phyloP scores from a whole-genome alignment of 108 stramenopile genomes.

The Fragilaria crotonensis region DNA sequence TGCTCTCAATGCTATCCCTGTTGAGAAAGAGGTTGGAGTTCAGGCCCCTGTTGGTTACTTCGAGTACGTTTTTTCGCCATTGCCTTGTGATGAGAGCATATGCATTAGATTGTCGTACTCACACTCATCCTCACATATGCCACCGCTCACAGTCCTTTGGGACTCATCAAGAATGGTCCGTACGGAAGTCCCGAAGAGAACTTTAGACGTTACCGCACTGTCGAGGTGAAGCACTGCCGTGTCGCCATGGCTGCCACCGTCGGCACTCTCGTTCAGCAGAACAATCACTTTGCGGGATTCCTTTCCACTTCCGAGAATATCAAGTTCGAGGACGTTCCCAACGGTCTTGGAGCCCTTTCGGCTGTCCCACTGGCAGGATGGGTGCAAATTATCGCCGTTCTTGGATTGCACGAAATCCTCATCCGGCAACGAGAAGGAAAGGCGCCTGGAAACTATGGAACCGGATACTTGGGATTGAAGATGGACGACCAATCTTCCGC shows the following conservation, averaged over 20 bases:
- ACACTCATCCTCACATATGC: too few species aligned
- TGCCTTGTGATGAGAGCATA: background rate
- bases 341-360: slow-evolving; percentile 63
- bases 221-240: slow-evolving; percentile 37
- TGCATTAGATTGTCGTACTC: background rate
- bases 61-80: slow-evolving; percentile 9
- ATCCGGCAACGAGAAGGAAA: slow-evolving; percentile 17
- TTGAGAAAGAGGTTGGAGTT: slow-evolving; percentile 7
- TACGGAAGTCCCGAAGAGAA: slow-evolving; percentile 21
- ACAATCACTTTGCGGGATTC: slow-evolving; percentile 38
- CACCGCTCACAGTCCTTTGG: slow-evolving; percentile 22
- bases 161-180: slow-evolving; percentile 24
- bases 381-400: slow-evolving; percentile 71
- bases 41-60: slow-evolving; percentile 13
- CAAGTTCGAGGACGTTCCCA: slow-evolving; percentile 74
- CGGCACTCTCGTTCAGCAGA: slow-evolving; percentile 30
- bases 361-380: slow-evolving; percentile 70
- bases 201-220: slow-evolving; percentile 23
- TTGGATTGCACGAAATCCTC: slow-evolving; percentile 46
- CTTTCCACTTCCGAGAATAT: slow-evolving; percentile 41
- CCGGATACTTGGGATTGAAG: slow-evolving; percentile 28
- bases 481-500: slow-evolving; percentile 15
- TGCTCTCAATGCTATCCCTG: background rate
- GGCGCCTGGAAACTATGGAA: slow-evolving; percentile 33
- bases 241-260: slow-evolving; percentile 37